Conservation (phyloP, 2,329 filamentous ascomycete genomes). For the Pseudopyricularia javanii region DNA sequence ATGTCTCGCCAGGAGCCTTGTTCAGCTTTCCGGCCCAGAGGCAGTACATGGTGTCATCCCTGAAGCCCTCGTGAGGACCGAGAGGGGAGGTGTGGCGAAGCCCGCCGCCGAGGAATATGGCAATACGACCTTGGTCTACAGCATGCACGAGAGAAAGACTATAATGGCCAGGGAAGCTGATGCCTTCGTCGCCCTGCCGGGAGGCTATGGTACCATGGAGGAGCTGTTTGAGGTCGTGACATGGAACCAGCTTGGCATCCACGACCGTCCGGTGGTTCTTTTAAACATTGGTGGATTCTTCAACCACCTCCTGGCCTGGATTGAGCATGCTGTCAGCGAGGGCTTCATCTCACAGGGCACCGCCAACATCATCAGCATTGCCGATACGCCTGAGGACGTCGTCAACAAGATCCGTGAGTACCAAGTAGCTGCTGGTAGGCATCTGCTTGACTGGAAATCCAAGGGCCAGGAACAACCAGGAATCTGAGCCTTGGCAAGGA, state of each 20-base stretch:
- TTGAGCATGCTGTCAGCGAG: slow-evolving; percentile 59
- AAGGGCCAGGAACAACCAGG: too few species aligned
- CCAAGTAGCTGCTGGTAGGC: too few species aligned
- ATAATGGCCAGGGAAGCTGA: slow-evolving; percentile 87
- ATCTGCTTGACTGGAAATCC: too few species aligned
- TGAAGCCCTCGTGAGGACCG: slow-evolving; percentile 66
- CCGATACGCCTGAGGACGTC: slow-evolving; percentile 59
- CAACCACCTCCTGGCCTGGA: slow-evolving; percentile 75
- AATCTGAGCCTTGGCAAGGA: too few species aligned
- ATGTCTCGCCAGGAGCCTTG: slow-evolving; percentile 76
- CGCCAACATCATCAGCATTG: slow-evolving; percentile 67
- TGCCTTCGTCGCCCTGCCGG: slow-evolving; percentile 73
- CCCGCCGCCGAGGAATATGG: slow-evolving; percentile 61
- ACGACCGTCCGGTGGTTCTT: slow-evolving; percentile 65
- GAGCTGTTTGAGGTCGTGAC: slow-evolving; percentile 85
- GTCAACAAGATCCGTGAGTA: slow-evolving; percentile 62
- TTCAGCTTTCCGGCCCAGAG: slow-evolving; percentile 66
- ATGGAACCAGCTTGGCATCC: slow-evolving; percentile 96
- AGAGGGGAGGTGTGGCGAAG: slow-evolving; percentile 46
- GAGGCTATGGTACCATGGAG: slow-evolving; percentile 91
- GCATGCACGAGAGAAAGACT: slow-evolving; percentile 95
- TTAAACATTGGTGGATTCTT: slow-evolving; percentile 88
- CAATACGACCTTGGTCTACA: slow-evolving; percentile 72
- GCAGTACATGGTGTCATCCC: slow-evolving; percentile 92
- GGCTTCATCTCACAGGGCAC: slow-evolving; percentile 67